Conservation (phyloP, 2,329 filamentous ascomycete species). For the Trichophyton simii region DNA sequence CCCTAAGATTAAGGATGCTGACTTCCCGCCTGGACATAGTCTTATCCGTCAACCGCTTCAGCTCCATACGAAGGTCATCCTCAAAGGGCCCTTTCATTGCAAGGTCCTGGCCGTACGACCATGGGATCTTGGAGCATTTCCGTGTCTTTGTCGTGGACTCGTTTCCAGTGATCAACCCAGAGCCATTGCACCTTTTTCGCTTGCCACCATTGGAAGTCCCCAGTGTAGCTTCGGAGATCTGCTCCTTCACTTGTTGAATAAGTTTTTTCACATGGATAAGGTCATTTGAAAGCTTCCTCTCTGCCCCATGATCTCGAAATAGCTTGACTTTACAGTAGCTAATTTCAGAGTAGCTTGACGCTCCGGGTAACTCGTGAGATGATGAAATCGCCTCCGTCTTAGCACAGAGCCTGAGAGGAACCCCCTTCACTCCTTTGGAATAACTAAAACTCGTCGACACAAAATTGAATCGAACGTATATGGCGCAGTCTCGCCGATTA, state of each 20-base stretch:
- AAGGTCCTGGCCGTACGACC: constrained; percentile 63
- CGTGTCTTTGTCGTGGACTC: constrained; percentile 34
- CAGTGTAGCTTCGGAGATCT: constrained; percentile 63
- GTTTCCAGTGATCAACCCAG: constrained; percentile 39
- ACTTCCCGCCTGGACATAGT: constrained; percentile 32
- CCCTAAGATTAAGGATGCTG: constrained; percentile 32
- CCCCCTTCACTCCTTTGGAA: constrained; percentile 96
- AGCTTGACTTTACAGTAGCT: constrained; percentile 96
- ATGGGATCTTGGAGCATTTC: constrained; percentile 76
- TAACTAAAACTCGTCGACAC: constrained; percentile 97
- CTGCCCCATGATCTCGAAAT: constrained; percentile 89
- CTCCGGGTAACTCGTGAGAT: constrained; percentile 6
- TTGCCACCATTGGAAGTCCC: constrained; percentile 47
- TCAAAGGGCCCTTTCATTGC: constrained; percentile 31
- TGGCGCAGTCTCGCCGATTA: constrained; percentile 60
- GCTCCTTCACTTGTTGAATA: constrained; percentile 90
- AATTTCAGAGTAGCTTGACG: constrained; percentile 32
- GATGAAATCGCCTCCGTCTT: constrained; percentile 55
- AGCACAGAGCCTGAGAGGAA: constrained; percentile 81
- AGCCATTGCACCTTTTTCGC: constrained; percentile 45
- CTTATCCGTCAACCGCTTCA: constrained; percentile 35
- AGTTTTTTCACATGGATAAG: constrained; percentile 90
- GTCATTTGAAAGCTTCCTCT: constrained; percentile 89
- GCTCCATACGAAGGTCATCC: constrained; percentile 35
- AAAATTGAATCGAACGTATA: constrained; percentile 95